These are phyloP conservation scores for Parsonsia alboflavescens DNA, from an alignment of 257 asterid species.

Conservation along the genomic window DNA sequence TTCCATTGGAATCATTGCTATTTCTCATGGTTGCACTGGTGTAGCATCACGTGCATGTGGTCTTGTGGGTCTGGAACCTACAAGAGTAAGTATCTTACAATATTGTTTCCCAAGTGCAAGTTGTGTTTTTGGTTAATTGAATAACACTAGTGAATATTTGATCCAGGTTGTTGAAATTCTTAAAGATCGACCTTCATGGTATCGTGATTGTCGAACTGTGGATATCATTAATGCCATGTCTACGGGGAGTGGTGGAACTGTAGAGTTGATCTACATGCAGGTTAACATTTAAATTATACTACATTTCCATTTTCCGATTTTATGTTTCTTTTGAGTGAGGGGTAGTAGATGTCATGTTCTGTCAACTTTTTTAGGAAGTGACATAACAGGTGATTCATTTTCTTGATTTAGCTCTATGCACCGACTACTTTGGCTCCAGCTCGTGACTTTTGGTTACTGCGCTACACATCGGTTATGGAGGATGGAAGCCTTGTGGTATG, in stretches of 20 bases:
- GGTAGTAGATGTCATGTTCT: not conserved
- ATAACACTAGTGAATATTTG: slow-evolving; percentile 4
- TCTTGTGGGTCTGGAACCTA: slow-evolving; percentile 91
- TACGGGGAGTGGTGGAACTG: slow-evolving; percentile 92
- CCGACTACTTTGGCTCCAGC: slow-evolving; percentile 91
- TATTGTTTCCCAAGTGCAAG: not conserved
- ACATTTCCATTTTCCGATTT: not conserved
- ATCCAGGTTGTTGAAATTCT: slow-evolving; percentile 91
- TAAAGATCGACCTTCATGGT: slow-evolving; percentile 94
- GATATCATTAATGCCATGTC: slow-evolving; percentile 83
- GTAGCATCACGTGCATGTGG: slow-evolving; percentile 99
- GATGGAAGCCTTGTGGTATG: slow-evolving; percentile 98
- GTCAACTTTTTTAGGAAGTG: not conserved
- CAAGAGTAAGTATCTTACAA: slow-evolving; percentile 54
- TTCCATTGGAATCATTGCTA: slow-evolving; percentile 58
- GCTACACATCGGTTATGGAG: slow-evolving; percentile 93
- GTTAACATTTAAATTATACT: slow-evolving; percentile 23
- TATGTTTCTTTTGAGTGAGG: not conserved
- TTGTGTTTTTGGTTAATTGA: slow-evolving; percentile 1
- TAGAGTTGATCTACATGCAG: slow-evolving; percentile 96
- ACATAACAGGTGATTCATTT: not conserved
- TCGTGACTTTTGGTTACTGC: slow-evolving; percentile 94
- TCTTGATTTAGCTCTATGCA: slow-evolving; percentile 67
- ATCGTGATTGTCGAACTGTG: slow-evolving; percentile 90
- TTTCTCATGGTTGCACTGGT: slow-evolving; percentile 58